Percentiles rank a stretch among this genome's conserved stretches.
phyloP scores from a whole-genome alignment of 2,329 filamentous ascomycete genomes.

The Keithomyces neogunnii region DNA sequence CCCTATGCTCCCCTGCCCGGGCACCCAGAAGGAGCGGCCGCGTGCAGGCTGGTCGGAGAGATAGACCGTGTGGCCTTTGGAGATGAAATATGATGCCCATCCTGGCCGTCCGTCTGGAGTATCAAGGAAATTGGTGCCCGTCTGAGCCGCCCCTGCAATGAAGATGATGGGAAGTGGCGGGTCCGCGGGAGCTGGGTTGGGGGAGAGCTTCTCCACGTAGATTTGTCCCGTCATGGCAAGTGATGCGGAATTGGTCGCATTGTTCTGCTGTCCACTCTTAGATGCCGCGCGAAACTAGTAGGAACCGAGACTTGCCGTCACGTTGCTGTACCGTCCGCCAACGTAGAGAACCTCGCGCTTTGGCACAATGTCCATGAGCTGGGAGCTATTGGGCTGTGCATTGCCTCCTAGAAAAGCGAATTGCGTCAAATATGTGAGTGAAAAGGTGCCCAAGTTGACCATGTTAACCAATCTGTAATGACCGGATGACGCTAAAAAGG shows the following conservation, averaged over 20 bases:
- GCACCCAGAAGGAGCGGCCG: constrained; percentile 22
- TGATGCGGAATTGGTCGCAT: constrained; percentile 8
- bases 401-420: constrained; percentile 7
- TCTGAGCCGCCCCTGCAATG: constrained; percentile 22
- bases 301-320: constrained; percentile 9
- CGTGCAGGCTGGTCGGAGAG: constrained; percentile 27
- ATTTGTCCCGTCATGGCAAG: constrained; percentile 18
- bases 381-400: constrained; percentile 8
- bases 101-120: constrained; percentile 32
- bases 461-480: constrained; percentile 2
- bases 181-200: constrained; percentile 9
- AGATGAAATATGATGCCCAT: constrained; percentile 32
- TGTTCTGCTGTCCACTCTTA: constrained; percentile 9
- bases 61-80: constrained; percentile 30
- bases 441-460: constrained; percentile 8
- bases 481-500: too few relatives aligned
- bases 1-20: constrained; percentile 16
- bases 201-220: constrained; percentile 24
- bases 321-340: constrained; percentile 17
- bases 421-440: constrained; percentile 9
- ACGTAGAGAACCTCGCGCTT: constrained; percentile 20
- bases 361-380: constrained; percentile 10
- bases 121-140: constrained; percentile 25
- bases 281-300: neutral
- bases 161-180: constrained; percentile 21